Base-by-base conservation (phyloP, 192 early-diverging fungal species). In the Backusella parvicylindrica region DNA sequence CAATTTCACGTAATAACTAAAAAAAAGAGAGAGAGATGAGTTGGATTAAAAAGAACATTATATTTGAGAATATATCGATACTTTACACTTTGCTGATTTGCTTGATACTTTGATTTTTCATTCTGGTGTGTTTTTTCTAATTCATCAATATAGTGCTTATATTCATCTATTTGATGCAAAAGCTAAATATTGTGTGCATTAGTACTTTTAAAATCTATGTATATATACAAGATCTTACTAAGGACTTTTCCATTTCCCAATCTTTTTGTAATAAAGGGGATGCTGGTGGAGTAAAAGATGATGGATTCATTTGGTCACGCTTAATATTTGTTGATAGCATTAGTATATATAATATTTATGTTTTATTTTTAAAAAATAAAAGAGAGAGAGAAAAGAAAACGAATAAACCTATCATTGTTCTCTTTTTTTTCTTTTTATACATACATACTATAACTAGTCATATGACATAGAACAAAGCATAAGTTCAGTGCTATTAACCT, bases 221-320 rank as follows among this genome's bases (percentile, higher is more conserved):
- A 8, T 53, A 26, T 8, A 16, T 4, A 0, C 0, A 11, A n/a
- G 4, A 18, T n/a, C 15, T 68, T 69, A 75, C 74, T 8, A 41
- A 43, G 26, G 74, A 30, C 36, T 75, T 68, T 31, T 75, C 74
- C 21, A 69, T 18, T 60, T 69, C 74, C 74, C 74, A 75, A 33
- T 75, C 74, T 49, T 75, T 36, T 31, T 1, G 65, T 26, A 43
- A 30, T 37, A 41, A 47, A 37, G 32, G 15, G 2, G 32, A 41
- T 31, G 60, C 2, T 26, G 28, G 33, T 68, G 37, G 66, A 36
- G n/a, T 66, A 16, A 28, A 30, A n/a, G 23, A 63, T 12, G 6
- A 33, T 66, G 33, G 2, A 26, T 65, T 64, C 64, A 65, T 43
- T 56, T 35, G 47, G 16, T 37, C 3, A 28, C 9, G 1, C 11